phyloP scores from a whole-genome alignment of 164 flowering plant species.

The Annona squamosa region DNA sequence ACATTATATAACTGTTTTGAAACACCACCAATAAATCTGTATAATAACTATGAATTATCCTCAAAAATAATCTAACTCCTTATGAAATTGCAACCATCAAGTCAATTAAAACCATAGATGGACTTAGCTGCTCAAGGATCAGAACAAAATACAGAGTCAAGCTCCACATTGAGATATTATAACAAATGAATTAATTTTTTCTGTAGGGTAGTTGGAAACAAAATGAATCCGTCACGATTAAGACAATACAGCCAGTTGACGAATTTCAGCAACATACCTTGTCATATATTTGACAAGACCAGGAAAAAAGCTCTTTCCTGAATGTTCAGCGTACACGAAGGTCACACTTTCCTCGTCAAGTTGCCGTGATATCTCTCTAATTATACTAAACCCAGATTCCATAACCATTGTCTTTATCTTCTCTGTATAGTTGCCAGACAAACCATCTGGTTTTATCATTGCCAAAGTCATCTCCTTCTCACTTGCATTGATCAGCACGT shows the following conservation, averaged over 20 bases:
- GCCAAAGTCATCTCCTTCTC: constrained; percentile 63
- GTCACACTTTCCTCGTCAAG: constrained; percentile 43
- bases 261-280: constrained; percentile 35
- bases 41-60: too few relatives aligned
- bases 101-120: not conserved
- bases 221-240: not conserved
- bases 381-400: constrained; percentile 55
- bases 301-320: constrained; percentile 57
- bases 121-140: not conserved
- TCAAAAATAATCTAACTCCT: too few relatives aligned
- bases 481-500: constrained; percentile 13
- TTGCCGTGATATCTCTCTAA: constrained; percentile 32
- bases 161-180: not conserved
- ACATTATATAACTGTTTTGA: too few relatives aligned
- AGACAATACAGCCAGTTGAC: not conserved
- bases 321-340: constrained; percentile 68
- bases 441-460: constrained; percentile 85
- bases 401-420: constrained; percentile 38
- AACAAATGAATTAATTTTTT: not conserved
- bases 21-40: too few relatives aligned
- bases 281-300: constrained; percentile 73
- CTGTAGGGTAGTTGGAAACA: not conserved
- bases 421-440: constrained; percentile 49
- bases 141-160: not conserved
- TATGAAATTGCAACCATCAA: not conserved